phyloP scores from a whole-genome alignment of 2,329 filamentous ascomycete genomes.

The Talaromyces sp. region DNA sequence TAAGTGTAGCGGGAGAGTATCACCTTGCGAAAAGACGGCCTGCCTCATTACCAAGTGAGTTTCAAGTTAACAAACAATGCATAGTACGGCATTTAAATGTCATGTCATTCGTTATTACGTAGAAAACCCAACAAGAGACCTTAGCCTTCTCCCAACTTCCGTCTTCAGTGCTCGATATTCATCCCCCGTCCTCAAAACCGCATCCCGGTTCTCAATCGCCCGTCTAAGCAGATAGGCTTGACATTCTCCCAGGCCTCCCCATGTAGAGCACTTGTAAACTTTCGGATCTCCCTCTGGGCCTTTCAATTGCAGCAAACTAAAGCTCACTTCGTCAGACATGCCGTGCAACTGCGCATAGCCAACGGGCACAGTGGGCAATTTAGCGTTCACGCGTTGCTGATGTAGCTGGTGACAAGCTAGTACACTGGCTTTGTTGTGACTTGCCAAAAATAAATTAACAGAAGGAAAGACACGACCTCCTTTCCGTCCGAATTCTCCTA shows the following conservation, averaged over 20 bases:
- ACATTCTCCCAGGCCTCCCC: slow-evolving; percentile 63
- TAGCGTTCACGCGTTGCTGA: slow-evolving; percentile 37
- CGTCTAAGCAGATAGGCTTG: slow-evolving; percentile 64
- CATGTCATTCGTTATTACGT: background rate
- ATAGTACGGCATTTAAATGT: background rate
- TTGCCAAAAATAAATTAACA: slow-evolving; percentile 67
- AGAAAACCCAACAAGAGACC: background rate
- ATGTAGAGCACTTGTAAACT: slow-evolving; percentile 54
- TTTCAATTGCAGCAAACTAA: slow-evolving; percentile 45
- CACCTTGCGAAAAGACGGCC: background rate
- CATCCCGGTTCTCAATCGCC: slow-evolving; percentile 58
- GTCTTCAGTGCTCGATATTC: slow-evolving; percentile 22
- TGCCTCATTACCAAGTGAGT: too few relatives aligned
- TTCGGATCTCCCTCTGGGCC: slow-evolving; percentile 30
- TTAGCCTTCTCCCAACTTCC: background rate
- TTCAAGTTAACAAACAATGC: too few relatives aligned
- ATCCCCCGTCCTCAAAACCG: slow-evolving; percentile 48
- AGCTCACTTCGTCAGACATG: slow-evolving; percentile 59
- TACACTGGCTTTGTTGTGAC: slow-evolving; percentile 75
- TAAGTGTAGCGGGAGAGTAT: background rate
- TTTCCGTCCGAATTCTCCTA: background rate
- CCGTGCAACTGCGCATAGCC: slow-evolving; percentile 55
- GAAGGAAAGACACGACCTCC: slow-evolving; percentile 44
- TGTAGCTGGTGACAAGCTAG: slow-evolving; percentile 47
- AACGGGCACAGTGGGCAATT: slow-evolving; percentile 43